Evolutionary conservation across 1,284 basidiomycete species (phyloP), one percentile per base, ranked within the genome.

Genomic region (Apiotrichum laibachii): DNA sequence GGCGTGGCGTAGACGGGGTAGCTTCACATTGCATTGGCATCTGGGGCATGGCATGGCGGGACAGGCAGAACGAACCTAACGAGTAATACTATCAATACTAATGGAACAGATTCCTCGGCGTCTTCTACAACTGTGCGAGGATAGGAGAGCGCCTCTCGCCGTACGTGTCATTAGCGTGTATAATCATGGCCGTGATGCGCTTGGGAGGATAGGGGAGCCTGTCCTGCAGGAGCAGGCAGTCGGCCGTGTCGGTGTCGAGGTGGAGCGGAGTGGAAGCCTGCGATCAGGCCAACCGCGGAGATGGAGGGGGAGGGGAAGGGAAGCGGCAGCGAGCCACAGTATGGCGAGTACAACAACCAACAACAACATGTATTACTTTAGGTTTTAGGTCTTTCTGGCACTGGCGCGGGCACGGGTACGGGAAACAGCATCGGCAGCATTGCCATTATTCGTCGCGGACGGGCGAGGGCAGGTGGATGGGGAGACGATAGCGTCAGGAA

Each of bases 121-220:
- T 95, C n/a, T 88, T 95, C 77, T 96, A 88, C 84, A 96, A 92
- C 83, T 90, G 85, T 57, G 92, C 93, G 12, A 83, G 93, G 58
- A 92, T 96, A 82, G 92, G 89, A 52, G 90, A 92, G 76, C 82
- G 90, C 22, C 77, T 92, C 50, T 90, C 89, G 39, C 89, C 90
- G 47, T 92, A 91, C 68, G 89, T 92, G 22, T 85, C 86, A 6
- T 69, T 92, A 12, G 88, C 89, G 26, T 91, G 89, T 70, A 76
- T 90, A 37, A 82, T 83, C n/a, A 91, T 92, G 89, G 89, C 87
- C 0, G 79, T 85, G 52, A 84, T 84, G 39, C 82, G 19, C n/a
- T 15, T 39, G 3, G 21, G 22, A 7, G 50, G 7, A 18, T 33
- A 12, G 11, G 11, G 16, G 12, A 8, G 6, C n/a, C 5, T 37